These are phyloP conservation scores for Solanum virginianum DNA, from an alignment of 257 asterid species.

Conservation along the genomic window DNA sequence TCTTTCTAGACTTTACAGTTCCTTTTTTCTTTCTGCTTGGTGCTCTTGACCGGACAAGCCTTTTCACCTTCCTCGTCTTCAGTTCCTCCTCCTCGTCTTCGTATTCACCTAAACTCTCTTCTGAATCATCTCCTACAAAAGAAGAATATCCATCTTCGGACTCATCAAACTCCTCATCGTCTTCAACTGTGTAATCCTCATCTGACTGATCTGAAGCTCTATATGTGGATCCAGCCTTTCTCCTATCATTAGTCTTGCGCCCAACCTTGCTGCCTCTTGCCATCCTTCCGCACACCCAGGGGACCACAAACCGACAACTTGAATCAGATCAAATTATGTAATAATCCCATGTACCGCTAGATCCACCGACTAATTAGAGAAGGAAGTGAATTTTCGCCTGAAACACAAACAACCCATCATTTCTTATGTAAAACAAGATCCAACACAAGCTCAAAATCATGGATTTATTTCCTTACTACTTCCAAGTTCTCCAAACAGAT, in stretches of 20 bases:
- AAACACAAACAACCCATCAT: background rate
- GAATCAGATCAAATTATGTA: constrained; percentile 2
- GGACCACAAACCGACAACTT: constrained; percentile 1
- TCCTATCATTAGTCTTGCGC: background rate
- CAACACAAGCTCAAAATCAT: background rate
- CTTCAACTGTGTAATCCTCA: constrained; percentile 44
- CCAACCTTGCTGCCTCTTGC: constrained; percentile 5
- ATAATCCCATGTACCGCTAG: background rate
- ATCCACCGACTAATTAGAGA: background rate
- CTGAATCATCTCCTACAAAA: constrained; percentile 64
- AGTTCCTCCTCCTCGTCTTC: constrained; percentile 24
- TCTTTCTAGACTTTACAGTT: constrained; percentile 12
- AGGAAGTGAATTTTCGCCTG: background rate
- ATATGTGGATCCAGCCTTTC: background rate
- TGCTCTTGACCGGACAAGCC: constrained; percentile 19
- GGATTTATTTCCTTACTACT: background rate
- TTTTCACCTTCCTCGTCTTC: constrained; percentile 32
- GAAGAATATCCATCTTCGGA: constrained; percentile 69
- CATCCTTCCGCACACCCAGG: constrained; percentile 24
- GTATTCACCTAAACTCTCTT: constrained; percentile 35
- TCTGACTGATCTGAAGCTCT: constrained; percentile 2
- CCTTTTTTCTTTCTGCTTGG: constrained; percentile 27
- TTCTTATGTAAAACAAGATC: background rate
- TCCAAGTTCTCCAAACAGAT: background rate
- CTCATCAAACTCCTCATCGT: constrained; percentile 44